Conservation (phyloP, 345 rosid genomes). For the Pseudoturritis turrita region DNA sequence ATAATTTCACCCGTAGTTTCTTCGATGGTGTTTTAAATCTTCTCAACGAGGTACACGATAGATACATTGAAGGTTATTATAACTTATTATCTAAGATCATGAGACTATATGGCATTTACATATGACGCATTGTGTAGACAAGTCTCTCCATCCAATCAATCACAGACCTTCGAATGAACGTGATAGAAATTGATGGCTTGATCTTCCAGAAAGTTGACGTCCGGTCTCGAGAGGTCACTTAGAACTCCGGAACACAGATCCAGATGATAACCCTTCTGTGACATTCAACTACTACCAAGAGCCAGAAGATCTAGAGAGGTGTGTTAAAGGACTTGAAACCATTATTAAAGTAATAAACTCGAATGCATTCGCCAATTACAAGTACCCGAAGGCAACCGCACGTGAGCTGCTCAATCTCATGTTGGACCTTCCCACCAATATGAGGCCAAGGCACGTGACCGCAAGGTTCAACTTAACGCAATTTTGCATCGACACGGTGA, state of each 20-base stretch:
- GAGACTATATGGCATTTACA: background rate
- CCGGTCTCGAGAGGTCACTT: slow-evolving; percentile 54
- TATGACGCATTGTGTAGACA: background rate
- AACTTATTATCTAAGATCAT: background rate
- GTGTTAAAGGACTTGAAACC: slow-evolving; percentile 53
- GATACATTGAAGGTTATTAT: background rate
- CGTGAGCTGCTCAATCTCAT: slow-evolving; percentile 32
- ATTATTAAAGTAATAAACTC: slow-evolving; percentile 45
- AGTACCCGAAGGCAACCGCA: slow-evolving; percentile 29
- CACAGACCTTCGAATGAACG: background rate
- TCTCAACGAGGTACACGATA: slow-evolving; percentile 36
- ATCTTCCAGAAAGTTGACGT: slow-evolving; percentile 41
- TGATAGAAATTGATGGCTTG: slow-evolving; percentile 23
- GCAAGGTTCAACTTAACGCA: slow-evolving; percentile 43
- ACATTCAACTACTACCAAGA: slow-evolving; percentile 64
- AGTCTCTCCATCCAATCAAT: slow-evolving; percentile 7
- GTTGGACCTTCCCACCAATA: slow-evolving; percentile 44
- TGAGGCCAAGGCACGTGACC: slow-evolving; percentile 44
- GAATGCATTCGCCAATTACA: slow-evolving; percentile 42
- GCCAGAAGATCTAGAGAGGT: slow-evolving; percentile 48
- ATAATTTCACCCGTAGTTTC: slow-evolving; percentile 29
- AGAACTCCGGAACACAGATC: slow-evolving; percentile 36
- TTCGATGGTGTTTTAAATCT: slow-evolving; percentile 7
- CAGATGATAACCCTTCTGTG: slow-evolving; percentile 55
- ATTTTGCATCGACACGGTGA: slow-evolving; percentile 54